phyloP scores from a whole-genome alignment of 352 stramenopile species.

The Blastocystis sp. region DNA sequence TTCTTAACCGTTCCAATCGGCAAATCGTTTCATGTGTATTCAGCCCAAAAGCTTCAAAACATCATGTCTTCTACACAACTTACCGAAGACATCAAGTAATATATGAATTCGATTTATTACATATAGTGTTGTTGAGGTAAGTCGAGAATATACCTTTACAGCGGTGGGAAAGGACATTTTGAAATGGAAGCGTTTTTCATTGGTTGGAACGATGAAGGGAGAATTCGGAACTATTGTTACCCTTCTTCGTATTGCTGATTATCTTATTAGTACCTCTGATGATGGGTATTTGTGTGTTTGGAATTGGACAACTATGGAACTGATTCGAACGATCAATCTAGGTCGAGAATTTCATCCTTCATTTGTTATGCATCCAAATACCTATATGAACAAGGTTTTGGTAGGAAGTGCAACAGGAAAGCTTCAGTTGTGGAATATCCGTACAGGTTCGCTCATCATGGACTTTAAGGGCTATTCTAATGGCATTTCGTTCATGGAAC shows the following conservation, averaged over 20 bases:
- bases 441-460: constrained; percentile 76
- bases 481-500: constrained; percentile 71
- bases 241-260: constrained; percentile 47
- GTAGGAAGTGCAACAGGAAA: constrained; percentile 73
- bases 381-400: constrained; percentile 81
- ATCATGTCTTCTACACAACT: constrained; percentile 76
- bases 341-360: constrained; percentile 71
- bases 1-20: constrained; percentile 75
- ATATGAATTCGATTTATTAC: constrained; percentile 64
- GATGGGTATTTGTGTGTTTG: constrained; percentile 59
- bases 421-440: constrained; percentile 78
- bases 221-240: constrained; percentile 17
- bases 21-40: constrained; percentile 80
- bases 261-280: constrained; percentile 24
- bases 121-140: constrained; percentile 67
- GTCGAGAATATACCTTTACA: constrained; percentile 71
- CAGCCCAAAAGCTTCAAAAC: constrained; percentile 76
- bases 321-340: constrained; percentile 72
- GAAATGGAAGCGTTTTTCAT: constrained; percentile 59
- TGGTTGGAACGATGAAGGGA: neutral
- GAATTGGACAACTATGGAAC: constrained; percentile 69
- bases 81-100: constrained; percentile 73
- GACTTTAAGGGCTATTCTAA: constrained; percentile 68
- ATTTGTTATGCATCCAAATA: constrained; percentile 75
- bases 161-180: constrained; percentile 73